Evolutionary conservation across 1,284 basidiomycete genomes (phyloP).

Genomic region (Ustilago loliicola): DNA sequence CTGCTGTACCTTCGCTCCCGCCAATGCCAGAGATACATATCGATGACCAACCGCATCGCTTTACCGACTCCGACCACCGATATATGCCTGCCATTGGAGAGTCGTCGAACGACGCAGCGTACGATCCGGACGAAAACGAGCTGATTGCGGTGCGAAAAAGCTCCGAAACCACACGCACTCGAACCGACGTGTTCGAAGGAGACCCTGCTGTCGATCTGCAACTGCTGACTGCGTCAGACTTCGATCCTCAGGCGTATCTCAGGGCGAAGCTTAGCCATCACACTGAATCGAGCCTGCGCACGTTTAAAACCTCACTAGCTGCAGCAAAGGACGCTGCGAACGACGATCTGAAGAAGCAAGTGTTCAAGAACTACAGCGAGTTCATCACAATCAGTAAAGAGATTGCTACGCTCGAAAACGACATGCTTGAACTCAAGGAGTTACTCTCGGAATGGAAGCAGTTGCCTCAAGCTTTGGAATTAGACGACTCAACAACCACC

Average conservation of each 20-base stretch:
- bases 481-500: constrained; percentile 51
- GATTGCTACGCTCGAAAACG: constrained; percentile 94
- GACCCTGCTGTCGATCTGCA: constrained; percentile 61
- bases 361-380: constrained; percentile 80
- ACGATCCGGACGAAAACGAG: constrained; percentile 37
- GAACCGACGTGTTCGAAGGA: constrained; percentile 39
- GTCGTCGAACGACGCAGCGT: constrained; percentile 36
- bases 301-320: constrained; percentile 46
- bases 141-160: constrained; percentile 33
- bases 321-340: constrained; percentile 56
- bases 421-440: constrained; percentile 97
- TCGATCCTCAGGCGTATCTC: constrained; percentile 66
- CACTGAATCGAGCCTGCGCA: constrained; percentile 55
- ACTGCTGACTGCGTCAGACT: constrained; percentile 58
- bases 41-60: constrained; percentile 30
- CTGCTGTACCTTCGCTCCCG: constrained; percentile 48
- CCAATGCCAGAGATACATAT: constrained; percentile 37
- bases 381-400: constrained; percentile 98
- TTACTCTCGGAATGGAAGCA: constrained; percentile 87
- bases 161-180: constrained; percentile 25
- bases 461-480: constrained; percentile 62
- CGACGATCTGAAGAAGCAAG: constrained; percentile 62
- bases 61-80: constrained; percentile 10
- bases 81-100: constrained; percentile 40
- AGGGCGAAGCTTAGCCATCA: constrained; percentile 60